Conservation (phyloP, 768 basidiomycete species). For the Vararia minispora region DNA sequence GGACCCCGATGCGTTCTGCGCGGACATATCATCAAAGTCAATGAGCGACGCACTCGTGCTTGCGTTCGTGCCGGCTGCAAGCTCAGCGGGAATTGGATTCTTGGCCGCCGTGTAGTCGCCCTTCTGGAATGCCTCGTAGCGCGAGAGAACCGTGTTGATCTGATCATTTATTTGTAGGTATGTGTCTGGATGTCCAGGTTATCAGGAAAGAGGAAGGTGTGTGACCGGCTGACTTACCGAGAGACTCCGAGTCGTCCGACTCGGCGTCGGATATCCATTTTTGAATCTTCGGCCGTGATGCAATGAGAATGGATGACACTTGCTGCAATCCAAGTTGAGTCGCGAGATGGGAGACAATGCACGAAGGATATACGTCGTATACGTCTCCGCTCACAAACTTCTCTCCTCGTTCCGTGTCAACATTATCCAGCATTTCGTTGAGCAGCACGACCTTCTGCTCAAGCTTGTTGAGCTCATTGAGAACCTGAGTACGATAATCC, state of each 20-base stretch:
- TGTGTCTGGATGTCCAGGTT: constrained; percentile 46
- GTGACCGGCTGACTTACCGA: constrained; percentile 41
- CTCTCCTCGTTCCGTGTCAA: constrained; percentile 61
- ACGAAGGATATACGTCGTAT: constrained; percentile 54
- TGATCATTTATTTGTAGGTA: constrained; percentile 96
- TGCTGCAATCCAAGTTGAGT: constrained; percentile 38
- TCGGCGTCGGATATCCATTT: constrained; percentile 97
- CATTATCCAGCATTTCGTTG: constrained; percentile 95
- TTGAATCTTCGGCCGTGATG: constrained; percentile 88
- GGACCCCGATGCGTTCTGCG: no score
- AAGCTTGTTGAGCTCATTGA: constrained; percentile 85
- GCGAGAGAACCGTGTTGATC: constrained; percentile 83
- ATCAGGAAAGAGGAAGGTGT: constrained; percentile 2
- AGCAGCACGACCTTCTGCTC: constrained; percentile 93
- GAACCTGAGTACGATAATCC: constrained; percentile 84
- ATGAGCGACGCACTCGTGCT: constrained; percentile 45
- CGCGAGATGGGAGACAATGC: background rate
- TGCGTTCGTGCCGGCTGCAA: constrained; percentile 26
- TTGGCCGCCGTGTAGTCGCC: constrained; percentile 72
- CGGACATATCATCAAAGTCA: constrained; percentile 56
- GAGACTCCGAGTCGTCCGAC: constrained; percentile 77
- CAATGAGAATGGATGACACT: constrained; percentile 72
- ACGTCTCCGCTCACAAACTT: constrained; percentile 81
- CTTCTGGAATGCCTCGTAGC: constrained; percentile 88
- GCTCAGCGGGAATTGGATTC: constrained; percentile 57